phyloP scores from a whole-genome alignment of 73 alveolate genomes.

The Paramecium tetraurelia region DNA sequence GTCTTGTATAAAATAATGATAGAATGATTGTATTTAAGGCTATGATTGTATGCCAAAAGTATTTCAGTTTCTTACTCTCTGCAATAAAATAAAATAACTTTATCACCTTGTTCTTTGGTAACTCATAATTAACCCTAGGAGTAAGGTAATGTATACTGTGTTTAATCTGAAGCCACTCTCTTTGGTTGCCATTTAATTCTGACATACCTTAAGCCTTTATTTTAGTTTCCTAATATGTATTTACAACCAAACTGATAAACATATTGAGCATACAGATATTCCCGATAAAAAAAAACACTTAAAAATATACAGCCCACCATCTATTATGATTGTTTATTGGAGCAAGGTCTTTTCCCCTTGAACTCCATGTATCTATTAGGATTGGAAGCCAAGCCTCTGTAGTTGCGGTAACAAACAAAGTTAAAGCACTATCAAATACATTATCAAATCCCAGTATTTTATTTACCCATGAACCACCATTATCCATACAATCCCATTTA shows the following conservation, averaged over 20 bases:
- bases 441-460: neutral
- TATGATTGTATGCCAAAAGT: neutral
- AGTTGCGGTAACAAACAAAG: constrained; percentile 47
- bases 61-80: neutral
- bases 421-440: constrained; percentile 19
- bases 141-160: neutral
- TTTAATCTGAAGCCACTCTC: constrained; percentile 46
- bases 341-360: neutral
- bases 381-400: constrained; percentile 48
- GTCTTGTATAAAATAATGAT: neutral
- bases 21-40: neutral
- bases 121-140: neutral
- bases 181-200: neutral
- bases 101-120: neutral
- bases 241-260: constrained; percentile 56
- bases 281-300: constrained; percentile 50
- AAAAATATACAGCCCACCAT: constrained; percentile 44
- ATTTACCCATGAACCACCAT: constrained; percentile 42
- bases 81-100: neutral
- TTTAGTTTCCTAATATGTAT: constrained; percentile 39
- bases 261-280: constrained; percentile 51
- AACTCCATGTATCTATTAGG: neutral
- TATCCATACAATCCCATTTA: constrained; percentile 29
- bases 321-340: constrained; percentile 22
- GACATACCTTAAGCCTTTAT: neutral